Evolutionary conservation across 129 eudicot genomes (phyloP), one percentile per base, ranked within the genome.

Genomic region (Tagetes patula): DNA sequence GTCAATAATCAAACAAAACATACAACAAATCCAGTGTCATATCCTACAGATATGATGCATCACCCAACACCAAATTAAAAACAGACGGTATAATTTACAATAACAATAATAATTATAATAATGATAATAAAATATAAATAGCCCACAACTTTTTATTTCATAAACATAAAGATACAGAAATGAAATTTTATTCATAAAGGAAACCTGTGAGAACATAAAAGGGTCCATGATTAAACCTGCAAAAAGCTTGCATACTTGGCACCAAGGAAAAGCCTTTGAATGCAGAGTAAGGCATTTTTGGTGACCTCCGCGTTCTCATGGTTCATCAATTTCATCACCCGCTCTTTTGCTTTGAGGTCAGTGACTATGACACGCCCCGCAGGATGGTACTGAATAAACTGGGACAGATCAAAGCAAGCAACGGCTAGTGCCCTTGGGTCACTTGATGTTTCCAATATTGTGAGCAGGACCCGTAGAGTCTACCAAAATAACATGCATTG

Each of bases 201-300:
- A 61, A 71, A 20, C 58, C 40, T 7, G 7, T 12, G 41, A 43
- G 27, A 59, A 59, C 41, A 3, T 59, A 33, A 59, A 59, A 32
- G 74, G 40, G 13, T 48, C 67, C 61, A 41, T 31, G 75, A 39
- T 38, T 40, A 91, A 70, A 47, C 97, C 84, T 89, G 97, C 84
- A 95, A 83, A 86, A 95, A 90, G 85, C 97, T 95, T 46, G 99
- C 97, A 38, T 95, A 95, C 72, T 90, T 95, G 88, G 99, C 94
- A 3, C 99, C 99, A n/a, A 95, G 82, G 80, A 90, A 95, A 36
- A 95, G 96, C 96, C 99, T 85, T 65, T 90, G 97, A 66, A 90
- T 88, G 84, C 99, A 95, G 32, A 95, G 96, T 70, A 95, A 43
- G 7, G 99, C 97, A 27, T 90, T 95, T 80, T 95, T 95, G 8